A percentile compares a stretch with the other conserved stretches of the same genome.
phyloP scores from a whole-genome alignment of 176 grass and related monocot genomes.

The Avena atlantica region DNA sequence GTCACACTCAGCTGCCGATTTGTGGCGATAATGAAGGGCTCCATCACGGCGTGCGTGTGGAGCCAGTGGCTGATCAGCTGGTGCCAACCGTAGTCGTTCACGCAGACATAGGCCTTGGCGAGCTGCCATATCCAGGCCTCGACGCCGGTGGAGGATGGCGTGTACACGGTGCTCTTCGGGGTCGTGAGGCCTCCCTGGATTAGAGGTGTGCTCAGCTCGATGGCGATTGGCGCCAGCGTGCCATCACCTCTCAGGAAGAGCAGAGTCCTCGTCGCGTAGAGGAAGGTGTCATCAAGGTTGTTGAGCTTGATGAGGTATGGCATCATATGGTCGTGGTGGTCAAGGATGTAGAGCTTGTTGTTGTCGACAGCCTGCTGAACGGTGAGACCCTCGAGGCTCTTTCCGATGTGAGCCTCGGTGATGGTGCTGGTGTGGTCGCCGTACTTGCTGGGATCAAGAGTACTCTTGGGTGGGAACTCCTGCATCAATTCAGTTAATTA shows the following conservation, averaged over 20 bases:
- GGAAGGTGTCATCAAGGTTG: conserved; percentile 12
- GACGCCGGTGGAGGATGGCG: conserved; percentile 8
- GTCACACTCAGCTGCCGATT: conserved; percentile 51
- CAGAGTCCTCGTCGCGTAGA: conserved; percentile 48
- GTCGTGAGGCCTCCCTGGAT: background rate
- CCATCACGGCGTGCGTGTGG: no score
- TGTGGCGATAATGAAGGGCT: conserved; percentile 56
- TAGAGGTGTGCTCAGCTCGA: conserved; percentile 51
- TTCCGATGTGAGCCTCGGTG: conserved; percentile 43
- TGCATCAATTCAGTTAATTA: background rate
- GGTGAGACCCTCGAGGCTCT: conserved; percentile 43
- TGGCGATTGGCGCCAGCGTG: conserved; percentile 45
- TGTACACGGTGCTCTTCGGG: background rate
- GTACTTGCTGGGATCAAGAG: conserved; percentile 53
- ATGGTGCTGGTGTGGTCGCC: conserved; percentile 24
- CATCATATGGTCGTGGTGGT: conserved; percentile 52
- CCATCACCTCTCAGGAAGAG: conserved; percentile 47
- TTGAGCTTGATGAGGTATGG: conserved; percentile 50
- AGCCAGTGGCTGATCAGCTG: conserved; percentile 36
- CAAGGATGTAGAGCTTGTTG: conserved; percentile 9
- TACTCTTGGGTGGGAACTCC: conserved; percentile 62
- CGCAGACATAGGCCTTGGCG: conserved; percentile 50
- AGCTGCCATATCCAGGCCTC: conserved; percentile 1
- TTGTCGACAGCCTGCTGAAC: conserved; percentile 40
- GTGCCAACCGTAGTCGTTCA: conserved; percentile 57